phyloP scores from a whole-genome alignment of 768 basidiomycete species.

The Boletus insuetus region DNA sequence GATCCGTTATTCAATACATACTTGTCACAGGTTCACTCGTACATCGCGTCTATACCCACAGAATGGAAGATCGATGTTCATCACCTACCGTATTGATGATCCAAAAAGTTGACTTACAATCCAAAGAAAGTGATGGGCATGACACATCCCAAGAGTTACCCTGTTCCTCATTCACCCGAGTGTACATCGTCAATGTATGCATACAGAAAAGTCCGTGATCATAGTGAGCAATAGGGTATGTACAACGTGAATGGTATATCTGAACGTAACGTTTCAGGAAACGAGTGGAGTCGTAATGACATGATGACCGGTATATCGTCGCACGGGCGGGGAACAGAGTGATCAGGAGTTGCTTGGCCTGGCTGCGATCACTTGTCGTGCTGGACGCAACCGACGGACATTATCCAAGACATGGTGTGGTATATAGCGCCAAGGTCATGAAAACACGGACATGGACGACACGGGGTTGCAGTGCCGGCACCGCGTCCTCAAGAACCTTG shows the following conservation, averaged over 20 bases:
- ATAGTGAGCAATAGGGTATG: conserved; percentile 8
- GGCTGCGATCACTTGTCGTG: not conserved
- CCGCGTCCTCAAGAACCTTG: not conserved
- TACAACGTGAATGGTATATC: conserved; percentile 18
- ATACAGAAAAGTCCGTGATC: not conserved
- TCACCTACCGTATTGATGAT: not conserved
- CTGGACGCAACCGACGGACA: not conserved
- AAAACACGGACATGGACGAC: conserved; percentile 3
- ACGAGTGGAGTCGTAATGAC: not conserved
- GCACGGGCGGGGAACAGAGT: no score
- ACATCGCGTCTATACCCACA: no score
- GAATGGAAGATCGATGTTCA: no score
- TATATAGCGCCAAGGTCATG: not conserved
- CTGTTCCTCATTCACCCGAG: not conserved
- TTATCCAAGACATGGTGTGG: conserved; percentile 8
- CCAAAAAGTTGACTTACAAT: not conserved
- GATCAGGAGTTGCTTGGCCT: not conserved
- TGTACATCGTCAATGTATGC: not conserved
- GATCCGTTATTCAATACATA: no score
- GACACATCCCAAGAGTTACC: no score
- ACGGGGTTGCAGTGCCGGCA: not conserved
- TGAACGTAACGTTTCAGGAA: not conserved
- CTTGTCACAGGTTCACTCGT: no score
- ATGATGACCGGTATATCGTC: not conserved
- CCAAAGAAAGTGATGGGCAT: not conserved